Conservation (phyloP, 176 grass and related monocot species). For the Triticum turgidum region DNA sequence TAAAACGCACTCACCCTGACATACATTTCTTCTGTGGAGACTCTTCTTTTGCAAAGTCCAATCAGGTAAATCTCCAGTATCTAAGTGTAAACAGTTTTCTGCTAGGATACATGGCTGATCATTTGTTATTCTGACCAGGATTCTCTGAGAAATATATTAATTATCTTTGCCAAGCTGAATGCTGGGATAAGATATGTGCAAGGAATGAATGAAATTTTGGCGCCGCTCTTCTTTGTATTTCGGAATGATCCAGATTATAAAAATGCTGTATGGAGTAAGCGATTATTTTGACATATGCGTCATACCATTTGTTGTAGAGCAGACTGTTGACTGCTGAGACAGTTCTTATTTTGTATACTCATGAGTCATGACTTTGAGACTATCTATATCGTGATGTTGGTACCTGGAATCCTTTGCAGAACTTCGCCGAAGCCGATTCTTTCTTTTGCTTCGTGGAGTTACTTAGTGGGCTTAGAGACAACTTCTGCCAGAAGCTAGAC, state of each 20-base stretch:
- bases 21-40: constrained; percentile 88
- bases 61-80: constrained; percentile 63
- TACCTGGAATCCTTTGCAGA: constrained; percentile 35
- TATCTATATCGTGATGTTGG: not conserved
- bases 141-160: constrained; percentile 61
- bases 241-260: constrained; percentile 72
- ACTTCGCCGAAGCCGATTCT: constrained; percentile 79
- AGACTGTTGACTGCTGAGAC: not conserved
- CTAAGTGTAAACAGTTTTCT: constrained; percentile 27
- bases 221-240: constrained; percentile 83
- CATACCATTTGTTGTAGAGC: not conserved
- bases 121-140: constrained; percentile 44
- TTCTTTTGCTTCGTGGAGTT: constrained; percentile 89
- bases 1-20: constrained; percentile 89
- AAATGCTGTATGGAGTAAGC: constrained; percentile 86
- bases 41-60: constrained; percentile 76
- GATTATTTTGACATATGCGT: constrained; percentile 11
- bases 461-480: constrained; percentile 80
- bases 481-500: constrained; percentile 94
- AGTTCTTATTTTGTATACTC: not conserved
- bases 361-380: not conserved
- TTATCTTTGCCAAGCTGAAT: constrained; percentile 92
- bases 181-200: constrained; percentile 90
- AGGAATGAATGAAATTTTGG: constrained; percentile 96
- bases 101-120: constrained; percentile 31